Percentiles rank a stretch among this genome's conserved stretches.
These are phyloP conservation scores for Fagopyrum homotropicum DNA, from an alignment of 148 eudicot species.

Conservation along the genomic window DNA sequence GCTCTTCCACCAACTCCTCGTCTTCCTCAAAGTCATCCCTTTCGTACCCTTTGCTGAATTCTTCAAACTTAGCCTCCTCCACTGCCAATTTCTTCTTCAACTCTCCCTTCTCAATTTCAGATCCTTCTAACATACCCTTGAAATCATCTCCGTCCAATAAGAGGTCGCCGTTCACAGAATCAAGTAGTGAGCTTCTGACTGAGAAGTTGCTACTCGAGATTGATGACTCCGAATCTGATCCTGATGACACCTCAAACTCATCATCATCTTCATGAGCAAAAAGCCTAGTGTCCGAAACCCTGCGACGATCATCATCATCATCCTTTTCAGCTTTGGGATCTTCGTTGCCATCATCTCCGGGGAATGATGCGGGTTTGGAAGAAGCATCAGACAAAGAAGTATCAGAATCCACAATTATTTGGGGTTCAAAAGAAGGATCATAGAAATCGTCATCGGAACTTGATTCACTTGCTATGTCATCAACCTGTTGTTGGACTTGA, in stretches of 20 bases:
- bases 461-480: background rate
- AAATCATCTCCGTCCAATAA: slow-evolving; percentile 26
- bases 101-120: slow-evolving; percentile 1
- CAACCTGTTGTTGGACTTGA: background rate
- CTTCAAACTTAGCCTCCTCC: slow-evolving; percentile 25
- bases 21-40: slow-evolving; percentile 37
- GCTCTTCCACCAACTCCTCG: slow-evolving; percentile 39
- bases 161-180: slow-evolving; percentile 50
- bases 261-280: slow-evolving; percentile 23
- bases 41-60: slow-evolving; percentile 26
- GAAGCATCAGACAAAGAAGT: background rate
- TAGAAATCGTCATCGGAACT: background rate
- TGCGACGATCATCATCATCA: background rate
- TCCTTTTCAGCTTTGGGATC: background rate
- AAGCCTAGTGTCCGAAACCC: slow-evolving; percentile 1
- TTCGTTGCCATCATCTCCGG: background rate
- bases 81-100: slow-evolving; percentile 16
- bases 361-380: background rate
- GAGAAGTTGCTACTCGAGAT: slow-evolving; percentile 32
- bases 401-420: background rate
- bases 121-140: slow-evolving; percentile 1
- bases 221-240: slow-evolving; percentile 44
- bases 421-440: background rate
- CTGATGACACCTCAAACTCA: slow-evolving; percentile 28
- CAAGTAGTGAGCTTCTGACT: slow-evolving; percentile 32